Base-by-base conservation (phyloP, 2,329 filamentous ascomycete genomes). In the Venturia asperata region DNA sequence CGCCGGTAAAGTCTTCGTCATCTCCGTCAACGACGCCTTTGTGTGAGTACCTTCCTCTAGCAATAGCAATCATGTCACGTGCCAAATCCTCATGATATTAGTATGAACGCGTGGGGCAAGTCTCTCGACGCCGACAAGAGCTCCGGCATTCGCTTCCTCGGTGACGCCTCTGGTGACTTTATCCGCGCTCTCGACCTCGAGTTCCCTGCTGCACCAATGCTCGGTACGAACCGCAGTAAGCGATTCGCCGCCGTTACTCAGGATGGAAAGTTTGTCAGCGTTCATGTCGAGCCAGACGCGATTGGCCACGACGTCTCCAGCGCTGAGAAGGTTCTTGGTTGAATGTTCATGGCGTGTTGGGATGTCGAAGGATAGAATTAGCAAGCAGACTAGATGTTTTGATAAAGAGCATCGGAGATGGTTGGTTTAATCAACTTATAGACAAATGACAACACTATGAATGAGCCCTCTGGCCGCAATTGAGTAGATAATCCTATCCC, bases 21-120 rank as follows among this genome's bases (percentile, higher is more conserved):
- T 58, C 52, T 39, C 52, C 19, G 52, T 58, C 30, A 58, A 58
- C 52, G 52, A 58, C 37, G 52, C 52, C 30, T 58, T 58, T 13
- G 52, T 58, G 52, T 58, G 37, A 37, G 52, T 37, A 5, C 9
- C 11, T 17, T 10, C 17, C 30, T 58, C 6, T 10, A n/a, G 30
- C 5, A 11, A 41, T 10, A n/a, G 30, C 5, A 11, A 41, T n/a
- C 7, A 11, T 7, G 6, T 34, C 15, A 6, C 15, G 30, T 13
- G 11, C 17, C 10, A 30, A n/a, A 10, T 19, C 5, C 52, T 58
- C 3, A 58, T 11, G 30, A 56, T 11, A 0, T 3, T 24, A 58
- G 52, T 15, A 58, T 37, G 52, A 58, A 58, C 15, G 52, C 52
- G 3, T 58, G 52, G 52, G 27, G 27, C 30, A 58, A 58, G 30